Base-by-base conservation (phyloP, 805 yeast genomes). In the Sungouiella thailandica region DNA sequence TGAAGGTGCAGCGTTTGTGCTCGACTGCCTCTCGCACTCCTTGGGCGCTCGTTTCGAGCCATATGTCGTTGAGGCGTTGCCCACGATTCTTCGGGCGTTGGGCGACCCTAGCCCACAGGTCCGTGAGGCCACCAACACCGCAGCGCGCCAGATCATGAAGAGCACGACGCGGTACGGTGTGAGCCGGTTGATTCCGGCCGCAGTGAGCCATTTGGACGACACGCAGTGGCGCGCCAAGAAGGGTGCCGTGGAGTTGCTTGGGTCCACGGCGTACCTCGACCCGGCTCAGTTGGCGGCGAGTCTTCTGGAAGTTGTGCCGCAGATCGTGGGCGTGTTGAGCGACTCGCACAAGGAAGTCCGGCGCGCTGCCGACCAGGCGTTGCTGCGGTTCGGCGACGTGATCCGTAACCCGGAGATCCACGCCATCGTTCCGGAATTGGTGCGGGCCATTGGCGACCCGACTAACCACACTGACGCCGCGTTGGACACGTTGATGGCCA, bases 341-440 rank as follows among this genome's bases (percentile, higher is more conserved):
- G 98, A 93, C 52, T 78, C 97, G 0, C 99, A 93, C 60, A 90
- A 90, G 53, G 98, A 93, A 54, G 98, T 93, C 14, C 74, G 99
- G 41, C 86, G 84, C 46, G 94, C 98, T 1, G 98, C 97, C 2
- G 96, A 86, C 54, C 78, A 74, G 47, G 75, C 96, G 2, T 69
- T 93, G 60, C 83, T 86, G 53, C 72, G 88, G 51, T 93, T 93
- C 54, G 98, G 98, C 53, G 97, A 90, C 42, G 98, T 93, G 40
- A 93, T 93, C 45, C 74, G 96, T 58, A 93, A 93, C 55, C 98
- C 98, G 0, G 99, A 93, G 59, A 93, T 93, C 53, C 96, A 88
- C 60, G 72, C 70, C n/a, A 64, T 89, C 37, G 97, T 90, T 36
- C 97, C 97, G 15, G 72, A 71, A 16, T 70, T 93, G 51, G 74